Evolutionary conservation across 208 protist species (phyloP), one percentile per base, ranked within the genome.

Genomic region (Leptomonas pyrrhocoris): DNA sequence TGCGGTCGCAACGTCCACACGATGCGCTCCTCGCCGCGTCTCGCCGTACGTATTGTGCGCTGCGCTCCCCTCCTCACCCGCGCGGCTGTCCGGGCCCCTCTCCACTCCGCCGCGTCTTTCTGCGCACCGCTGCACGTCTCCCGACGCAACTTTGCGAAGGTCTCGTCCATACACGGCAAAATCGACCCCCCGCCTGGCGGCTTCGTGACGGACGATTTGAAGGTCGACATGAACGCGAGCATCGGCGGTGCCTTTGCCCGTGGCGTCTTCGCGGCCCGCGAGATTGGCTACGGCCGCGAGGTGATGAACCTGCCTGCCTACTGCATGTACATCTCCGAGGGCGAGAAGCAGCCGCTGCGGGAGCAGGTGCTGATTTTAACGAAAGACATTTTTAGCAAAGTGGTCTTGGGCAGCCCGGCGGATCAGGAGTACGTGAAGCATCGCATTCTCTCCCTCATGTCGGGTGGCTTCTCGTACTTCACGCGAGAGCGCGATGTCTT

Each of bases 401-500:
- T 93, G 19, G 90, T 95, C 19, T 79, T 73, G 30, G 87, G 85
- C 4, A 77, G 77, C 0, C 49, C 75, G 0, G 79, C 83, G 72
- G 89, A 92, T 46, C 77, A 85, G 62, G 55, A 80, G 38, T 95
- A 93, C 72, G 81, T 95, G 43, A 89, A 93, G 76, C 68, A 70
- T 18, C 86, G 87, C 36, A 77, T 95, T 38, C 78, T 88, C 63
- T 85, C 90, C 11, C 77, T 95, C 55, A 91, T 92, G 87, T 91
- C 90, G 0, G 90, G 90, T 56, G 90, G 90, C 31, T 87, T 88
- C 57, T 93, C 86, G 19, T 92, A 93, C 68, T 95, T 95, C 46
- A 90, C 86, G n/a, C 83, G 90, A 18, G 90, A 95, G 65, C 81
- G 79, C 51, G 90, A 95, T 51, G 90, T 95, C 5, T 92, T 90